Evolutionary conservation across 345 rosid species (phyloP).

Genomic region (Anastatica hierochuntica): DNA sequence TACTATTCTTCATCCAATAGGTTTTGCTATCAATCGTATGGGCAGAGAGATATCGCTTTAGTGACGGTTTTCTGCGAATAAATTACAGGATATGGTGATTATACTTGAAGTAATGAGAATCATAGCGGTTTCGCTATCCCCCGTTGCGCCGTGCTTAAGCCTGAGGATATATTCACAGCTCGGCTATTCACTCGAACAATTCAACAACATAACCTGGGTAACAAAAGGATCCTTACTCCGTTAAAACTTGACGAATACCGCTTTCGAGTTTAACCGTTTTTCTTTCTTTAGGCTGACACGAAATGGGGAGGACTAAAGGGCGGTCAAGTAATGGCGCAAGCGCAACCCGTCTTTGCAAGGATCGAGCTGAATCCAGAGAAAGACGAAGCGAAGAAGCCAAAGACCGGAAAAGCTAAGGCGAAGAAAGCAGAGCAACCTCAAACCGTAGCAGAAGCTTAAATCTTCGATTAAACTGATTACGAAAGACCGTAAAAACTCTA

Average conservation of each 20-base stretch:
- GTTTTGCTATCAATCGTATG: not conserved
- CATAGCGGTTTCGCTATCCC: constrained; percentile 66
- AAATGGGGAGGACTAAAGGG: constrained; percentile 88
- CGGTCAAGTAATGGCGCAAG: constrained; percentile 78
- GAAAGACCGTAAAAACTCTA: too few species aligned
- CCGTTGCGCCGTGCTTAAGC: constrained; percentile 63
- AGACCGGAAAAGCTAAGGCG: constrained; percentile 32
- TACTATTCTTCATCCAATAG: not conserved
- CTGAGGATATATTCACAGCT: constrained; percentile 71
- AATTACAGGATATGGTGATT: constrained; percentile 68
- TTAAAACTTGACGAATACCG: not conserved
- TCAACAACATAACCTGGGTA: constrained; percentile 54
- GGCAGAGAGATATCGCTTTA: not conserved
- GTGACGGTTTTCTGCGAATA: not conserved
- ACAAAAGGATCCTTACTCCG: not conserved
- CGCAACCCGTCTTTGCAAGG: constrained; percentile 65
- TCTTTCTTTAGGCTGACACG: constrained; percentile 44
- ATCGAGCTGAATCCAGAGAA: constrained; percentile 50
- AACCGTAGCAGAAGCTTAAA: constrained; percentile 37
- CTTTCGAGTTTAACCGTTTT: not conserved
- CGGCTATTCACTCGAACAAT: constrained; percentile 60
- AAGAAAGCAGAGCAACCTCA: constrained; percentile 35
- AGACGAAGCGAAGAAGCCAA: constrained; percentile 14
- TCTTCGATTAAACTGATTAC: too few species aligned
- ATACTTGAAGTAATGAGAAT: constrained; percentile 84